Percentiles rank a stretch among this genome's conserved stretches.
phyloP scores from a whole-genome alignment of 371 early-diverging fungal species.

The Apophysomyces elegans region DNA sequence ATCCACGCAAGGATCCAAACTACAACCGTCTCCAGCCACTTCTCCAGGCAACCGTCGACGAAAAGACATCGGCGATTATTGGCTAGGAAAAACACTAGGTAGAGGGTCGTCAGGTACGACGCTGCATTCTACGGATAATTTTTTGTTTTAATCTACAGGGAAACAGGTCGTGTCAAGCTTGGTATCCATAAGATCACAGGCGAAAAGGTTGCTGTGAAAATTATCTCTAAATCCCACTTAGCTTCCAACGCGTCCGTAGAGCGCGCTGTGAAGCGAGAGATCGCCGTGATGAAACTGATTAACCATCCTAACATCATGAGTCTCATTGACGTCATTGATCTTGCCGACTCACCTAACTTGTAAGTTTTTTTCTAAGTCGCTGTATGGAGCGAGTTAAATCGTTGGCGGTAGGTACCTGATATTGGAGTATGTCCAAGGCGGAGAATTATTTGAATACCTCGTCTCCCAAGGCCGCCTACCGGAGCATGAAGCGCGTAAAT shows the following conservation, averaged over 20 bases:
- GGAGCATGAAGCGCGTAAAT: slow-evolving; percentile 87
- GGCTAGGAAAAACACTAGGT: slow-evolving; percentile 79
- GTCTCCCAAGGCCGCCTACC: slow-evolving; percentile 86
- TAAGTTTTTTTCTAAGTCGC: slow-evolving; percentile 39
- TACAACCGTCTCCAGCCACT: slow-evolving; percentile 19
- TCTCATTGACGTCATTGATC: slow-evolving; percentile 89
- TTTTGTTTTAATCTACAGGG: background rate
- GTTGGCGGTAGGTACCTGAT: slow-evolving; percentile 76
- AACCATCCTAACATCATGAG: slow-evolving; percentile 91
- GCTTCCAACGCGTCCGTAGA: slow-evolving; percentile 66
- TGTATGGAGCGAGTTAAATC: slow-evolving; percentile 9
- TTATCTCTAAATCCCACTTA: slow-evolving; percentile 76
- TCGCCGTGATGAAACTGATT: slow-evolving; percentile 92
- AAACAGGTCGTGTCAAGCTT: slow-evolving; percentile 78
- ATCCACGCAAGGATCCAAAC: slow-evolving; percentile 25
- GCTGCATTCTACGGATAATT: background rate
- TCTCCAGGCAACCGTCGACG: slow-evolving; percentile 51
- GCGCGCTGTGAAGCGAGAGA: slow-evolving; percentile 90
- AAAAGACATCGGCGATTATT: slow-evolving; percentile 76
- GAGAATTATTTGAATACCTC: slow-evolving; percentile 95
- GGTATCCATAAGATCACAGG: slow-evolving; percentile 76
- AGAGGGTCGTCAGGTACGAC: slow-evolving; percentile 80
- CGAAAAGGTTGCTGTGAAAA: slow-evolving; percentile 88
- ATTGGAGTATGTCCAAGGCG: slow-evolving; percentile 97
- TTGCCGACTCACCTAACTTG: slow-evolving; percentile 66